These are phyloP conservation scores for Stemphylium beticola DNA, from an alignment of 2,329 filamentous ascomycete genomes.

Conservation along the genomic window DNA sequence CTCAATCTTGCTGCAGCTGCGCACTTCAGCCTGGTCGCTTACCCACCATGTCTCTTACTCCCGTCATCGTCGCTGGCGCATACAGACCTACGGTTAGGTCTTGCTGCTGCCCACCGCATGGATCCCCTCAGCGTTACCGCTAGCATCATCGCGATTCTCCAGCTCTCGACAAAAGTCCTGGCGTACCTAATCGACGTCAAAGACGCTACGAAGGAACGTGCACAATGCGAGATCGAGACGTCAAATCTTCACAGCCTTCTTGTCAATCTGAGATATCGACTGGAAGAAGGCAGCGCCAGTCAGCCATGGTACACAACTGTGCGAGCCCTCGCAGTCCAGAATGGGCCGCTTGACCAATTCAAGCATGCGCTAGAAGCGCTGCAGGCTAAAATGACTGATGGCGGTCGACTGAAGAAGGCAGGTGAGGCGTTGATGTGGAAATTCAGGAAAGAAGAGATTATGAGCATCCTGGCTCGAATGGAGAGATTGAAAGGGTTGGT, in stretches of 20 bases:
- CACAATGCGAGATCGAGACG: conserved; percentile 21
- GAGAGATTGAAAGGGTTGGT: conserved; percentile 28
- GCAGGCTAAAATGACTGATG: conserved; percentile 19
- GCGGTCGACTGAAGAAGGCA: conserved; percentile 12
- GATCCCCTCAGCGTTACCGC: no score
- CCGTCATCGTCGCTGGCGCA: no score
- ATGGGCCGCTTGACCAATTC: conserved; percentile 38
- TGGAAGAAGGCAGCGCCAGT: no score
- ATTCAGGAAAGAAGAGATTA: conserved; percentile 23
- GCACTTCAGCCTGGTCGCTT: no score
- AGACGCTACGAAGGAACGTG: conserved; percentile 31
- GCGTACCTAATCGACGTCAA: conserved; percentile 34
- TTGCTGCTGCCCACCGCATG: no score
- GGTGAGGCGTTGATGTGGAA: conserved; percentile 19
- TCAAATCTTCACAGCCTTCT: conserved; percentile 30
- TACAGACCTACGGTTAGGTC: no score
- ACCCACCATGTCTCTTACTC: no score
- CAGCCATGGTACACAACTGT: conserved; percentile 31
- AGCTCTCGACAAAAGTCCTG: no score
- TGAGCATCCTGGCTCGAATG: conserved; percentile 21
- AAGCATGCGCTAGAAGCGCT: conserved; percentile 26
- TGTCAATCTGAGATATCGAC: conserved; percentile 22
- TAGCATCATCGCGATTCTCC: no score
- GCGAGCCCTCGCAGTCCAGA: conserved; percentile 17
- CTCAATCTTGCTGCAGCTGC: no score